Conservation (phyloP, 106 monocot genomes). For the Dactylorhiza incarnata region DNA sequence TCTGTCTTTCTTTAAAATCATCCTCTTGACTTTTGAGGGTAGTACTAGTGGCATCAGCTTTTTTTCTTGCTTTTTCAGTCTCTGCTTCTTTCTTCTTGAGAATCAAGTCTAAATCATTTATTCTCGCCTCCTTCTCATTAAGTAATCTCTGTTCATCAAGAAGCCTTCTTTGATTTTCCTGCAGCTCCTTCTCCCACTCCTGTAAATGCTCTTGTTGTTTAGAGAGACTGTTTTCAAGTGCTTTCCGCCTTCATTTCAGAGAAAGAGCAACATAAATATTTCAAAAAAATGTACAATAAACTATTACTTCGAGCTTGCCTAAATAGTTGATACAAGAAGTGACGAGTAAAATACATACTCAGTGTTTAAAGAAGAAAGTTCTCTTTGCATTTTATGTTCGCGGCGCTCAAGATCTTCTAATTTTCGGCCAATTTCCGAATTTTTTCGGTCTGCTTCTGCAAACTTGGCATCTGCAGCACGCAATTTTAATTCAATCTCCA, state of each 20-base stretch:
- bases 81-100: conserved; percentile 69
- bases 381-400: conserved; percentile 64
- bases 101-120: conserved; percentile 40
- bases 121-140: conserved; percentile 72
- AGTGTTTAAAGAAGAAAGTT: conserved; percentile 42
- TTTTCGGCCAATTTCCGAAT: conserved; percentile 69
- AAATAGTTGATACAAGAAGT: neutral
- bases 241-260: conserved; percentile 38
- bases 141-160: conserved; percentile 68
- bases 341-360: conserved; percentile 40
- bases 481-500: conserved; percentile 61
- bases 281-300: neutral
- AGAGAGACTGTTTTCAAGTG: conserved; percentile 44
- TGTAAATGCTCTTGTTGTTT: conserved; percentile 57
- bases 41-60: conserved; percentile 23
- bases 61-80: conserved; percentile 43
- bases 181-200: conserved; percentile 75
- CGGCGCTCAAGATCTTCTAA: conserved; percentile 60
- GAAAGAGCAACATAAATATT: neutral
- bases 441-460: conserved; percentile 86
- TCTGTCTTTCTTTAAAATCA: conserved; percentile 42
- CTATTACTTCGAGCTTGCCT: neutral
- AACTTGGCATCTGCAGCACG: conserved; percentile 79
- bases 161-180: conserved; percentile 79
- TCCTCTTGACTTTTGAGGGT: conserved; percentile 71